These are phyloP conservation scores for Suillus clintonianus DNA, from an alignment of 768 basidiomycete species.

Conservation along the genomic window DNA sequence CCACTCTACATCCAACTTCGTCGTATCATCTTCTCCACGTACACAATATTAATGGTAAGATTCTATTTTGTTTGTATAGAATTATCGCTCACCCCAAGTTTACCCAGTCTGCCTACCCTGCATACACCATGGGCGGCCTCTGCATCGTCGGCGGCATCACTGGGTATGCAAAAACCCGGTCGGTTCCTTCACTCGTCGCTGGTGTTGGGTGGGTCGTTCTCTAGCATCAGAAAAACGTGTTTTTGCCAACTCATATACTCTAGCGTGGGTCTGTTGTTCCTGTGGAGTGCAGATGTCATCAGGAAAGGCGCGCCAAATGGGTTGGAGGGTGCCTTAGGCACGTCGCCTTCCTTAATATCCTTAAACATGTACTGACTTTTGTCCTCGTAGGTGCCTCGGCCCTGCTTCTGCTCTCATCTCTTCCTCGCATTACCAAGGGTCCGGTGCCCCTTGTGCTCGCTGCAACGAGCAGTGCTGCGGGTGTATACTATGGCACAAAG, in stretches of 20 bases:
- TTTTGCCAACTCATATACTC: slow-evolving; percentile 3
- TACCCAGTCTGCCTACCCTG: slow-evolving; percentile 76
- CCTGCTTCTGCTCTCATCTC: slow-evolving; percentile 69
- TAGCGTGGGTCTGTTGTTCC: slow-evolving; percentile 77
- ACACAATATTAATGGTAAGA: not conserved
- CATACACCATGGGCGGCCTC: slow-evolving; percentile 73
- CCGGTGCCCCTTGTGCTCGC: slow-evolving; percentile 70
- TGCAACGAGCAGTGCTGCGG: slow-evolving; percentile 58
- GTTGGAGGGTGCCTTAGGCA: slow-evolving; percentile 78
- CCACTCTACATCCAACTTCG: too few species aligned
- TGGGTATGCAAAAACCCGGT: slow-evolving; percentile 71
- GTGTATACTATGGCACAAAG: slow-evolving; percentile 68
- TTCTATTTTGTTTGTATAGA: not conserved
- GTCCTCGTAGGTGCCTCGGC: slow-evolving; percentile 66
- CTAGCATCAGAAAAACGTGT: not conserved
- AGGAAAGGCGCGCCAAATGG: slow-evolving; percentile 72
- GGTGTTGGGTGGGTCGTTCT: slow-evolving; percentile 63
- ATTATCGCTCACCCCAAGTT: not conserved
- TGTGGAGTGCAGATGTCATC: slow-evolving; percentile 78
- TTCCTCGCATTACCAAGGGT: slow-evolving; percentile 72
- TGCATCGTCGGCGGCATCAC: slow-evolving; percentile 78
- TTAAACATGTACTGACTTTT: not conserved
- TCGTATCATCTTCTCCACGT: too few species aligned
- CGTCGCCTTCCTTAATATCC: slow-evolving; percentile 18
- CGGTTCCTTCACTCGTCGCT: slow-evolving; percentile 81